phyloP scores from a whole-genome alignment of 768 basidiomycete genomes.

The Kwoniella bestiolae region DNA sequence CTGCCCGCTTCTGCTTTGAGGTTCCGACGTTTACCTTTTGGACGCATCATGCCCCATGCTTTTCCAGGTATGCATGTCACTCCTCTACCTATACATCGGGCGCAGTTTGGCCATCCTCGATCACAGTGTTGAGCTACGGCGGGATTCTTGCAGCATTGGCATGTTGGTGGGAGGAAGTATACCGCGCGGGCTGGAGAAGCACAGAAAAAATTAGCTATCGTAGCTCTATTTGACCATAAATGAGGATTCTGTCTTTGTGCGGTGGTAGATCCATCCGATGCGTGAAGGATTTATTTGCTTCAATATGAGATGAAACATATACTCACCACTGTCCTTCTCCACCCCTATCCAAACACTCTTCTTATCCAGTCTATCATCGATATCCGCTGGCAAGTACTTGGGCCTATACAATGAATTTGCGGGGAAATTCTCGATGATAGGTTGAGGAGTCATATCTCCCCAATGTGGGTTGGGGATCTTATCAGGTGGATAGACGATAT shows the following conservation, averaged over 20 bases:
- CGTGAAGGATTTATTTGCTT: too few species aligned
- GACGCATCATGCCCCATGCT: conserved; percentile 29
- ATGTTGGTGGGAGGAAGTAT: conserved; percentile 44
- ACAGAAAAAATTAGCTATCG: too few species aligned
- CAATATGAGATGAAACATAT: not conserved
- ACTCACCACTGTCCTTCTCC: conserved; percentile 34
- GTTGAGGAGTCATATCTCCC: conserved; percentile 28
- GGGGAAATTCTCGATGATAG: conserved; percentile 34
- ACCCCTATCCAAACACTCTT: conserved; percentile 43
- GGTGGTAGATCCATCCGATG: too few species aligned
- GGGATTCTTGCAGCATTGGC: conserved; percentile 32
- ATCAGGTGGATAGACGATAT: conserved; percentile 36
- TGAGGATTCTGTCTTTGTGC: too few species aligned
- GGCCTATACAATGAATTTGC: conserved; percentile 40
- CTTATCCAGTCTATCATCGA: conserved; percentile 38
- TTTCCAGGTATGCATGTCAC: conserved; percentile 20
- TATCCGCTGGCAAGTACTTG: conserved; percentile 34
- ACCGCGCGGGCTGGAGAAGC: conserved; percentile 32
- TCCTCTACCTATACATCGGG: conserved; percentile 29
- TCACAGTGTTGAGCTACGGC: conserved; percentile 37
- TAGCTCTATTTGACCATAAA: too few species aligned
- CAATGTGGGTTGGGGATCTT: conserved; percentile 32
- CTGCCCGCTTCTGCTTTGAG: conserved; percentile 27
- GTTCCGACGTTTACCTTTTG: conserved; percentile 28
- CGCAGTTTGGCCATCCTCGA: conserved; percentile 37